Percentiles rank a stretch among this genome's conserved stretches.
Conservation (phyloP, 2,329 filamentous ascomycete species). For the Xylaria multiplex region DNA sequence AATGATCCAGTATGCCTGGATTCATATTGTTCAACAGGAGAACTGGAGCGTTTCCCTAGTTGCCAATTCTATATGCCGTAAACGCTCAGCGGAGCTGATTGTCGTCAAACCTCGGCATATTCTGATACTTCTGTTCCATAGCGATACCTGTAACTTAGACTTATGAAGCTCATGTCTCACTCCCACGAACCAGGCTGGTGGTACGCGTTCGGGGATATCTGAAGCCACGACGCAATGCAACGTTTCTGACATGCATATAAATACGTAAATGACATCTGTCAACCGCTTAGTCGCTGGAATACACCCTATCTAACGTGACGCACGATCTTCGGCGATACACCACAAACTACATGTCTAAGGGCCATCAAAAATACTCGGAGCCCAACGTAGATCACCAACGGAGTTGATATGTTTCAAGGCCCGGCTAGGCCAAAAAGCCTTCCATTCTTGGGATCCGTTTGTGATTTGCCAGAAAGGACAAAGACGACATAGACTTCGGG, state of each 20-base stretch:
- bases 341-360: conserved; percentile 15
- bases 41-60: conserved; percentile 32
- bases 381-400: conserved; percentile 1
- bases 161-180: background rate
- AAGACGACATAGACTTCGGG: conserved; percentile 13
- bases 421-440: conserved; percentile 5
- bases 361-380: conserved; percentile 5
- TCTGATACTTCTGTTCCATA: background rate
- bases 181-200: conserved; percentile 32
- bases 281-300: conserved; percentile 20
- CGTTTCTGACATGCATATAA: conserved; percentile 35
- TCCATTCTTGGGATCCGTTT: conserved; percentile 23
- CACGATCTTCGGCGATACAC: conserved; percentile 20
- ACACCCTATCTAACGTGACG: conserved; percentile 22
- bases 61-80: conserved; percentile 1
- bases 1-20: conserved; percentile 8
- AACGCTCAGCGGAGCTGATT: conserved; percentile 4
- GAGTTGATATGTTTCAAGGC: conserved; percentile 6
- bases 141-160: background rate
- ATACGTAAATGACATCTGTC: conserved; percentile 25
- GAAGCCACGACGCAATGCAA: conserved; percentile 26
- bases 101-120: background rate
- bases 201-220: conserved; percentile 29
- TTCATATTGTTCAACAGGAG: conserved; percentile 16
- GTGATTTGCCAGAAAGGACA: conserved; percentile 16